Evolutionary conservation across 352 stramenopile genomes (phyloP), one percentile per base, ranked within the genome.

Genomic region (Globisporangium heterothallicum): DNA sequence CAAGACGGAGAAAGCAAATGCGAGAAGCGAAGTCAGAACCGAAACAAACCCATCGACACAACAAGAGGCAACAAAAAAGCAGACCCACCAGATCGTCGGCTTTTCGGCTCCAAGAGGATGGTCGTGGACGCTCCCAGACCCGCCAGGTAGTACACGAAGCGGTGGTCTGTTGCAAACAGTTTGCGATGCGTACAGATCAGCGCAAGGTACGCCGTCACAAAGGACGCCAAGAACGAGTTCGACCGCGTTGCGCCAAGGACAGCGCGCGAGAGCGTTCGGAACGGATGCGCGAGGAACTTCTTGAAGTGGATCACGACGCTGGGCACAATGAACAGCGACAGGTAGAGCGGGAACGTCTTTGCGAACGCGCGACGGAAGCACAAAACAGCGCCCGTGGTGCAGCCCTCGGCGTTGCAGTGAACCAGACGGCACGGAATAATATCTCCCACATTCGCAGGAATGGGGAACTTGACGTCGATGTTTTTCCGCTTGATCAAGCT

Each of bases 271-370:
- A 92, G 65, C 22, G 73, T 81, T 13, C 58, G 48, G 18, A 86
- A 59, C 1, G 83, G 83, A 10, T 66, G 30, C n/a, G 66, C 62
- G 35, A 92, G 46, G 58, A 93, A 93, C 50, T 78, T 77, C 50
- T 87, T 86, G 49, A 91, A 90, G 49, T 84, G 74, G 46, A 93
- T 83, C 32, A 93, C 83, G 42, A 93, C 69, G 21, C 70, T 77
- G 41, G 83, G 83, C 40, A 89, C 83, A 51, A 91, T 90, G 58
- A 88, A 91, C 47, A 93, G 74, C 50, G 83, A 91, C 42, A 93
- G 63, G 55, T 93, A 93, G 24, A 93, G 68, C 41, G 83, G 83
- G 53, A 90, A 90, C 1, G 76, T 78, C 58, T 76, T 75, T 26
- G 62, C 29, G 49, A 91, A 88, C 4, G 80, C 72, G 9, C 64